Percentiles rank a stretch among this genome's conserved stretches.
Evolutionary conservation across 225 moss, liverwort and hornwort species (phyloP).

Genomic region (Asterella californica): DNA sequence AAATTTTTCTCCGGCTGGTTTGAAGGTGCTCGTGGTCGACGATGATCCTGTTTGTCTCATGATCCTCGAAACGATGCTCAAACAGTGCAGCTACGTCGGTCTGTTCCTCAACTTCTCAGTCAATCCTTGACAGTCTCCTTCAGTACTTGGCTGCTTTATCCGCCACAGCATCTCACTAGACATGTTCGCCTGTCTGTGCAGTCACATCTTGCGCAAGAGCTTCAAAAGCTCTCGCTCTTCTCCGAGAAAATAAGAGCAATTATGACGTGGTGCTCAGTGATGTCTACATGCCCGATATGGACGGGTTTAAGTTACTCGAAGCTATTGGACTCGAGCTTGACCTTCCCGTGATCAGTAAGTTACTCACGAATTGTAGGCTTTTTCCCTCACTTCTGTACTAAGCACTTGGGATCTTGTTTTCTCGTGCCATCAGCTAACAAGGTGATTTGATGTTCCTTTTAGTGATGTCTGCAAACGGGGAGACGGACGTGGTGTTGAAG

Average conservation of each 20-base stretch:
- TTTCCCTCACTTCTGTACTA: neutral
- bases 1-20: slow-evolving; percentile 70
- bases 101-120: slow-evolving; percentile 20
- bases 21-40: slow-evolving; percentile 89
- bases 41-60: slow-evolving; percentile 76
- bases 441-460: neutral
- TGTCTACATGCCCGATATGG: slow-evolving; percentile 99
- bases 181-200: slow-evolving; percentile 34
- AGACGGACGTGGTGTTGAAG: slow-evolving; percentile 90
- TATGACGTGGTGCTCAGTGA: slow-evolving; percentile 92
- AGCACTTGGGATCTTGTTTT: neutral
- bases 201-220: slow-evolving; percentile 82
- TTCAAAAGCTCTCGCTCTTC: slow-evolving; percentile 62
- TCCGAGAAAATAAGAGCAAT: slow-evolving; percentile 64
- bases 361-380: neutral
- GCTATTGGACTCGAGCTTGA: slow-evolving; percentile 84
- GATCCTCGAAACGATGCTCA: slow-evolving; percentile 82
- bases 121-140: neutral
- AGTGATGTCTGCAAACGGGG: slow-evolving; percentile 99
- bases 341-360: slow-evolving; percentile 97
- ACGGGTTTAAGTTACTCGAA: slow-evolving; percentile 93
- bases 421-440: too few relatives aligned
- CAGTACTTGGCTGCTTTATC: neutral
- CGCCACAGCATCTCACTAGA: neutral
- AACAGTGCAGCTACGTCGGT: slow-evolving; percentile 86